Percentiles rank a stretch among this genome's conserved stretches.
Evolutionary conservation across 2,329 filamentous ascomycete genomes (phyloP).

Genomic region (Orbilia quercus): DNA sequence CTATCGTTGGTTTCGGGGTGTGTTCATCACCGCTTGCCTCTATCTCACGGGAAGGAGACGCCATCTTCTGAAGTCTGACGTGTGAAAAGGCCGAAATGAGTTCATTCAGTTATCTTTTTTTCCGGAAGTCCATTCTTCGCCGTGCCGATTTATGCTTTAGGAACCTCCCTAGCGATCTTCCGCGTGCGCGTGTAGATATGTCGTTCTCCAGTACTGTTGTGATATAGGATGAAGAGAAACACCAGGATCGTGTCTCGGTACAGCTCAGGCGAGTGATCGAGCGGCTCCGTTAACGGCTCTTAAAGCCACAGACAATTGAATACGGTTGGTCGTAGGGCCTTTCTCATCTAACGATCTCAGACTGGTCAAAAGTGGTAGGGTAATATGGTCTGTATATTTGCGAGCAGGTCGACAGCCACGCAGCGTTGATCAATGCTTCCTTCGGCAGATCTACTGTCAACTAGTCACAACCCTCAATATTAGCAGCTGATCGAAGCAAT

Average conservation of each 20-base stretch:
- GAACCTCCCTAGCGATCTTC: no score
- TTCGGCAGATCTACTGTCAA: slow-evolving; percentile 30
- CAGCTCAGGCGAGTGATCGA: no score
- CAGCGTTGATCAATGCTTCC: slow-evolving; percentile 41
- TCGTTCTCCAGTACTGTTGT: no score
- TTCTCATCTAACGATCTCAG: no score
- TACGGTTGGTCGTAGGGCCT: no score
- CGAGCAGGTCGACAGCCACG: neutral
- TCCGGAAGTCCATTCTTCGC: slow-evolving; percentile 8
- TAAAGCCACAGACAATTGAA: no score
- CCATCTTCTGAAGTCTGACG: slow-evolving; percentile 11
- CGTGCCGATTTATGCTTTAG: neutral
- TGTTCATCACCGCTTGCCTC: neutral
- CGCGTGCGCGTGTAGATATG: no score
- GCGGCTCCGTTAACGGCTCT: no score
- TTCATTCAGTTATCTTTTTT: slow-evolving; percentile 21
- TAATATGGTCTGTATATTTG: slow-evolving; percentile 22
- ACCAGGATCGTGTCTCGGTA: no score
- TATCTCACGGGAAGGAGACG: slow-evolving; percentile 16
- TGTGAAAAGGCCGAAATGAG: neutral
- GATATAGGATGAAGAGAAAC: no score
- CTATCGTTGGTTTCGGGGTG: slow-evolving; percentile 32
- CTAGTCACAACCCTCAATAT: slow-evolving; percentile 24
- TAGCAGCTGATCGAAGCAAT: slow-evolving; percentile 24
- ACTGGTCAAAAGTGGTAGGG: slow-evolving; percentile 9